phyloP scores from a whole-genome alignment of 306 rosid species.

The Hippophae rhamnoides region DNA sequence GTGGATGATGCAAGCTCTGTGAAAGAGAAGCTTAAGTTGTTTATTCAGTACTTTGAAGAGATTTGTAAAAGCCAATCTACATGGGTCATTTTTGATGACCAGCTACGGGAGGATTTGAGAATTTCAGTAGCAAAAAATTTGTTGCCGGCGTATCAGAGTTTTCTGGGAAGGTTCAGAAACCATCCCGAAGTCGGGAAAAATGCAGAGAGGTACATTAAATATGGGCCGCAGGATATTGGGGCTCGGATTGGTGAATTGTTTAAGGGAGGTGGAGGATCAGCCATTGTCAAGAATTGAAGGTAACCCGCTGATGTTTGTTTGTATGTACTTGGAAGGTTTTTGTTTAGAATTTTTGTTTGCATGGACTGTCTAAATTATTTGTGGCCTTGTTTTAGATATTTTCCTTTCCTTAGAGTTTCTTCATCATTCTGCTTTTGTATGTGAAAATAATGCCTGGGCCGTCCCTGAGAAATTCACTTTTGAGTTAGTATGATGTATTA shows the following conservation, averaged over 20 bases:
- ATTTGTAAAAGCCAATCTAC: slow-evolving; percentile 52
- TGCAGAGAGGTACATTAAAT: slow-evolving; percentile 49
- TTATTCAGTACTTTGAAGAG: slow-evolving; percentile 63
- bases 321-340: slow-evolving; percentile 28
- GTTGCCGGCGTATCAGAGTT: slow-evolving; percentile 63
- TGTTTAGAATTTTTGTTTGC: slow-evolving; percentile 17
- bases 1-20: slow-evolving; percentile 38
- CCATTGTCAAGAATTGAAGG: slow-evolving; percentile 51
- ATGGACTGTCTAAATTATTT: slow-evolving; percentile 16
- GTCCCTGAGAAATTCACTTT: too few relatives aligned
- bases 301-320: slow-evolving; percentile 18
- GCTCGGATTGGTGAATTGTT: slow-evolving; percentile 49
- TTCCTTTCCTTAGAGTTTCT: too few relatives aligned
- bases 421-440: too few relatives aligned
- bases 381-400: slow-evolving; percentile 16
- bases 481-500: too few relatives aligned
- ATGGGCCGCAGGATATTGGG: slow-evolving; percentile 43
- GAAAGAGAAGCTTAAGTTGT: slow-evolving; percentile 67
- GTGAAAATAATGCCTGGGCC: too few relatives aligned
- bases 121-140: slow-evolving; percentile 43
- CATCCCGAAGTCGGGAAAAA: slow-evolving; percentile 47
- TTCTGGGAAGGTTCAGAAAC: slow-evolving; percentile 47
- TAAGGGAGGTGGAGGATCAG: slow-evolving; percentile 43
- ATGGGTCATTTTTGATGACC: slow-evolving; percentile 67
- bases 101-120: slow-evolving; percentile 61